Evolutionary conservation across 2,329 filamentous ascomycete species (phyloP), one percentile per base, ranked within the genome.

Genomic region (Rutstroemia sp.): DNA sequence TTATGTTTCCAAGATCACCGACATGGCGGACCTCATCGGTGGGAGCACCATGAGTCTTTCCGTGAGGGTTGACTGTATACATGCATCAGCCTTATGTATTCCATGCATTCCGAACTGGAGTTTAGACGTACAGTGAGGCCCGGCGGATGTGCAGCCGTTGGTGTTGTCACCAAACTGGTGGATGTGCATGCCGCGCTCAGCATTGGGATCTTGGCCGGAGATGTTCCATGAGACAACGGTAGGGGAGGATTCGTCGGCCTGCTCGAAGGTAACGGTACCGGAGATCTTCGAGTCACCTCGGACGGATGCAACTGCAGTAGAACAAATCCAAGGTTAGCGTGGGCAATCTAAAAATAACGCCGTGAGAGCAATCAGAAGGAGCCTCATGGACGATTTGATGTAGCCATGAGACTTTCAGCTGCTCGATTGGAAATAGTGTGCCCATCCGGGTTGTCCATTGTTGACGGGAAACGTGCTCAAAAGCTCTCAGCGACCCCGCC

Each of bases 161-260:
- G 94, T 97, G 84, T 97, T 97, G 83, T 97, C 94, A 74, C 94
- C 94, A 71, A 96, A 99, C 75, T 94, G 90, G 81, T 99, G 94
- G 72, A 99, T 86, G 82, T 99, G 94, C 83, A 97, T 91, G 76
- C 90, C 94, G 77, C 94, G 92, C 85, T 95, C 84, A 72, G 94
- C 92, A 75, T 95, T 96, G 77, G 92, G 71, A 73, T 97, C 92
- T 77, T 96, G 81, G 77, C 94, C 92, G 61, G 82, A 81, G 77
- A 99, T 91, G 77, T 96, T 84, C 86, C 89, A 99, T 71, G 87
- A 83, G 79, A 99, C 82, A 74, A 81, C 92, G 72, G 94, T 97
- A 67, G 87, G 84, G 68, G 82, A 76, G 69, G 79, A 83, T 82
- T 96, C 94, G 73, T 81, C 83, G 65, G 81, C 81, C 80, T 99